These are phyloP conservation scores for Suhomyces kunorum DNA, from an alignment of 1,139 yeast species.

Conservation along the genomic window DNA sequence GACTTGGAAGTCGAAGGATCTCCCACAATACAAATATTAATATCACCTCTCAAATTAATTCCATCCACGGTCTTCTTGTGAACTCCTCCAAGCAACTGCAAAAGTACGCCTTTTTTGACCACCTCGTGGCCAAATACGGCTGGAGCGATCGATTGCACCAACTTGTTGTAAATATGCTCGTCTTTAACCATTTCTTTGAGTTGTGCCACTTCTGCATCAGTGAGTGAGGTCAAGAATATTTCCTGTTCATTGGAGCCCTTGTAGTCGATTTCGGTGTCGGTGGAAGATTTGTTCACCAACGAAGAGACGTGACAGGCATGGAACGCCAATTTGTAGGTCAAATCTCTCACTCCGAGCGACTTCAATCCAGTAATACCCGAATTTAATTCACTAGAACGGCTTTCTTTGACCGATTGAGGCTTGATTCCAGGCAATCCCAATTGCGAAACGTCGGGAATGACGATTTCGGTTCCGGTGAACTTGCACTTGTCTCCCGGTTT, in stretches of 20 bases:
- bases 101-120: constrained; percentile 84
- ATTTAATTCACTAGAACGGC: constrained; percentile 58
- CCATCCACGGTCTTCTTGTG: constrained; percentile 95
- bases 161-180: constrained; percentile 78
- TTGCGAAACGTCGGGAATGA: constrained; percentile 92
- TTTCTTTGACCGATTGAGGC: constrained; percentile 77
- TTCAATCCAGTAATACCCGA: constrained; percentile 86
- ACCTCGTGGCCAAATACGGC: constrained; percentile 97
- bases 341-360: constrained; percentile 88
- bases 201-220: constrained; percentile 81
- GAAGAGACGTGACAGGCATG: constrained; percentile 85
- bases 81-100: constrained; percentile 93
- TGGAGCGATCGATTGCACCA: constrained; percentile 91
- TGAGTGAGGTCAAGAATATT: constrained; percentile 72
- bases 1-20: constrained; percentile 98
- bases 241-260: constrained; percentile 66
- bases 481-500: constrained; percentile 97
- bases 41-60: constrained; percentile 93
- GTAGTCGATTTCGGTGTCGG: constrained; percentile 29
- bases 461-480: constrained; percentile 95
- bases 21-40: constrained; percentile 94
- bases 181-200: constrained; percentile 90
- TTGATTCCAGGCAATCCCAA: constrained; percentile 96
- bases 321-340: constrained; percentile 89
- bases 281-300: constrained; percentile 48